Evolutionary conservation across 345 rosid genomes (phyloP), one percentile per base, ranked within the genome.

Genomic region (Pelargonium nanum): DNA sequence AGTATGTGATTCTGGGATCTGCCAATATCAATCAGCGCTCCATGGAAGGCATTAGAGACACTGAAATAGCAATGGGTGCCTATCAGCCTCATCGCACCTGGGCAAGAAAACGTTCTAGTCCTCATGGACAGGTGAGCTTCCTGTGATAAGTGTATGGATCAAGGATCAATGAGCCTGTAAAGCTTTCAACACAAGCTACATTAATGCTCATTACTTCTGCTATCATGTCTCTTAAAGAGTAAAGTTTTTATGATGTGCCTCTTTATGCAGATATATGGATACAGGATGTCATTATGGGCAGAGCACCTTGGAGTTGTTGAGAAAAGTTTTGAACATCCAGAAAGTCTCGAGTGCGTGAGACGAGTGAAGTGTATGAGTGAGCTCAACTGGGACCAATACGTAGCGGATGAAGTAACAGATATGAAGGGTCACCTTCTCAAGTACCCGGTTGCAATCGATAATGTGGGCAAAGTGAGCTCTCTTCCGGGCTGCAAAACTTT

Each of bases 11-110:
- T 26, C 16, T 92, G 6, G 98, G 98, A 55, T 92, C 98, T 4
- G 98, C 98, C 1, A 92, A 92, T 56, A 92, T 92, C 78, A 92
- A 92, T 63, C 98, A 92, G 68, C 85, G 98, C 1, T 92, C 98
- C 60, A 74, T 88, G 77, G 98, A 80, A 48, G 98, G 98, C 56
- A 85, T 91, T 5, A 78, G 98, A 69, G 98, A 92, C 78, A 86
- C 95, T 24, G 98, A 92, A 71, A 92, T 92, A 62, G 98, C 98
- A 55, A 86, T 92, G 89, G 98, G 98, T 25, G 96, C 85, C 9
- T 92, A 88, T 70, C 98, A 92, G 59, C 95, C 96, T 22, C 77
- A 63, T 22, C 86, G 85, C 66, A 79, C 87, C 54, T 70, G 80
- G 72, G 83, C 88, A 50, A 85, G 56, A 61, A 78, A 74, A 72